Base-by-base conservation (phyloP, 108 stramenopile genomes). In the Skeletonema potamos region DNA sequence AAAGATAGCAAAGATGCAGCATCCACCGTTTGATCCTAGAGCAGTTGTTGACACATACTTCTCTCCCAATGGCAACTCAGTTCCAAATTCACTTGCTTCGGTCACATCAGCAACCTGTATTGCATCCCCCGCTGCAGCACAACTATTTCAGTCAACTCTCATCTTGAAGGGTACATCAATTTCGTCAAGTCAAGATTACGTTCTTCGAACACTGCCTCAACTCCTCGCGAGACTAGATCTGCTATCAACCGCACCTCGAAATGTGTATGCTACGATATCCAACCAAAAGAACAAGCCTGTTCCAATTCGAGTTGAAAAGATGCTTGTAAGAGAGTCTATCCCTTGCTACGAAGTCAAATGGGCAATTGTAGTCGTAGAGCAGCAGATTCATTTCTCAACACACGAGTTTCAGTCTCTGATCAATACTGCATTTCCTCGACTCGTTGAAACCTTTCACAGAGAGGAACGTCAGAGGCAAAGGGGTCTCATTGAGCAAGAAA, bases 51-150 rank as follows among this genome's bases (percentile, higher is more conserved):
- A 76, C 15, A 76, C 74, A 9, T 94, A 94, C 76, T 64, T 83
- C 43, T 60, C 56, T 32, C 92, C 92, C 11, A 94, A 94, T 41
- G 81, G 82, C 39, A 87, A 87, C 64, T 74, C 77, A 46, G 29
- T 89, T 27, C 92, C 92, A 20, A 59, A 67, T 6, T 29, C 34
- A 29, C 57, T 90, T 8, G 10, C 27, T 18, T 62, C 64, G 6
- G 15, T 82, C n/a, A 46, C 61, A 55, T 86, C 86, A 81, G 54
- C 55, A 26, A 33, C 62, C 6, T 65, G 44, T 3, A 6, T 13
- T n/a, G 43, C 43, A 15, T 41, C 70, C 4, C 87, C 87, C 24
- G 36, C 81, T 54, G 43, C 86, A 9, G n/a, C 36, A 13, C 66
- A 66, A 3, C 41, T 90, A 11, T 68, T 88, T 36, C 17, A 74